phyloP scores from a whole-genome alignment of 306 rosid genomes.

The Cajanus cajan region DNA sequence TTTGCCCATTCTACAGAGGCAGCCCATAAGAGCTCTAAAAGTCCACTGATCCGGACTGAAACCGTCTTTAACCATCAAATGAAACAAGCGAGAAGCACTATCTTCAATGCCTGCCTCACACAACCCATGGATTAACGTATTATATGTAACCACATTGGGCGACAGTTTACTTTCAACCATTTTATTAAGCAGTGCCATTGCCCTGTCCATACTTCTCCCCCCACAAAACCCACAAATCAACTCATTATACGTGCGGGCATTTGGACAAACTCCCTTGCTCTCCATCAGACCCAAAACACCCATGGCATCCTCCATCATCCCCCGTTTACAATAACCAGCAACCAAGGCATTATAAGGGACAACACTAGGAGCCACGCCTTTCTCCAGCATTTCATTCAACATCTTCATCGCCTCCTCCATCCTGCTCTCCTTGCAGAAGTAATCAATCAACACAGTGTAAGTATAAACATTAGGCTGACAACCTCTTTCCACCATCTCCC shows the following conservation, averaged over 20 bases:
- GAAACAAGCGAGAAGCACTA: conserved; percentile 64
- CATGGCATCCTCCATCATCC: conserved; percentile 57
- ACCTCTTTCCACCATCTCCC: conserved; percentile 61
- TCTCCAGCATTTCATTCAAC: conserved; percentile 58
- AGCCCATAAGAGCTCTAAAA: conserved; percentile 47
- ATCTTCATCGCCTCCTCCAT: conserved; percentile 52
- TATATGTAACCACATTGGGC: conserved; percentile 64
- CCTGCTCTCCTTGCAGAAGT: conserved; percentile 57
- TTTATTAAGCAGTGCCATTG: conserved; percentile 64
- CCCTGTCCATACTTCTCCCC: conserved; percentile 66
- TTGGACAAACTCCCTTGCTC: conserved; percentile 53
- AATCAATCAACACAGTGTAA: conserved; percentile 59
- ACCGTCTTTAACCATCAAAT: conserved; percentile 67
- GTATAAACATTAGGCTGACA: conserved; percentile 73
- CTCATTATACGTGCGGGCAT: conserved; percentile 67
- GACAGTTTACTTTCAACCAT: conserved; percentile 60
- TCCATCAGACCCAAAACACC: conserved; percentile 64
- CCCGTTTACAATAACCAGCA: conserved; percentile 66
- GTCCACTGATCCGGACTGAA: conserved; percentile 70
- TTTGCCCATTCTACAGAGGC: conserved; percentile 64
- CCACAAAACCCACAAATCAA: conserved; percentile 71
- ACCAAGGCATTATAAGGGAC: conserved; percentile 73
- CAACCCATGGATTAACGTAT: conserved; percentile 71
- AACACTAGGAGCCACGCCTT: conserved; percentile 54
- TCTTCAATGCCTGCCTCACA: conserved; percentile 62